Conservation (phyloP, 768 basidiomycete genomes). For the Peribolospora baueri region DNA sequence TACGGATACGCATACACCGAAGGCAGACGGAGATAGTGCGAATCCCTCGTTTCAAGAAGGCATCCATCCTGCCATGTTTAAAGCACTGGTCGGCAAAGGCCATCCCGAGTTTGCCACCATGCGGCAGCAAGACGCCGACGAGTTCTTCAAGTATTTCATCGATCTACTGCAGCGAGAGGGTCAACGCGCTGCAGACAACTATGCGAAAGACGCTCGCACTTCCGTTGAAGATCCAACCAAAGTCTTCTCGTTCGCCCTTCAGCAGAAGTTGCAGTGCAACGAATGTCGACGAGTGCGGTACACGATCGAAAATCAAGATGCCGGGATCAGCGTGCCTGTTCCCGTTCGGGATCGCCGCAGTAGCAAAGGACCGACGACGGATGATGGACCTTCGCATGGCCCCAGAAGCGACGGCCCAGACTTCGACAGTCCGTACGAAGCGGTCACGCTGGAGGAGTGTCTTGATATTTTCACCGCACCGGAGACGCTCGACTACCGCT, state of each 20-base stretch:
- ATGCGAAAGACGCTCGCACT: not conserved
- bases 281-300: slow-evolving; percentile 63
- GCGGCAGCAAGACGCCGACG: slow-evolving; percentile 90
- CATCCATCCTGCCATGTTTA: slow-evolving; percentile 57
- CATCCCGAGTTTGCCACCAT: slow-evolving; percentile 89
- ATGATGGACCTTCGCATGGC: not conserved
- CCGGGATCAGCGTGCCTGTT: slow-evolving; percentile 46
- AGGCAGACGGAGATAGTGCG: slow-evolving; percentile 13
- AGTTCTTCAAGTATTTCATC: slow-evolving; percentile 67
- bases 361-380: slow-evolving; percentile 2
- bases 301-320: slow-evolving; percentile 46
- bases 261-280: slow-evolving; percentile 64
- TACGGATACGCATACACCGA: not conserved
- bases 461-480: slow-evolving; percentile 31
- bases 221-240: slow-evolving; percentile 36
- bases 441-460: slow-evolving; percentile 37
- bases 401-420: not conserved
- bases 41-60: slow-evolving; percentile 55
- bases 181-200: slow-evolving; percentile 16
- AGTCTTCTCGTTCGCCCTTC: slow-evolving; percentile 53
- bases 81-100: slow-evolving; percentile 67
- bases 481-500: slow-evolving; percentile 56
- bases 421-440: slow-evolving; percentile 28
- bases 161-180: slow-evolving; percentile 25
- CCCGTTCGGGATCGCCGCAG: slow-evolving; percentile 29